These are phyloP conservation scores for Diplodia seriata DNA, from an alignment of 2,329 filamentous ascomycete genomes.

Conservation along the genomic window DNA sequence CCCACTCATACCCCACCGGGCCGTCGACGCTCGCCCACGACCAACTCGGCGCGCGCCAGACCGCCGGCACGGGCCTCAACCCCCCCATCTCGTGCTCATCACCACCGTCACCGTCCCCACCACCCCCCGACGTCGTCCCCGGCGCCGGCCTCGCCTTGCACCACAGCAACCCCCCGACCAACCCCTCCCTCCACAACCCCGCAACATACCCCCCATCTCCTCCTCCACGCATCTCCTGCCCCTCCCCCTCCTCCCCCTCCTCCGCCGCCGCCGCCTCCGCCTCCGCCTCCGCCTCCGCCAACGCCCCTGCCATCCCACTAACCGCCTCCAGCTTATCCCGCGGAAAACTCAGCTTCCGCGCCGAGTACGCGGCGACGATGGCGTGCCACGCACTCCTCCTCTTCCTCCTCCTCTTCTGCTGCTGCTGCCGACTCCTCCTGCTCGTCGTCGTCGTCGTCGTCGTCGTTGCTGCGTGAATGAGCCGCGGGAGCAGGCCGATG, in stretches of 20 bases:
- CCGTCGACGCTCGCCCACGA: conserved; percentile 45
- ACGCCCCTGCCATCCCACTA: conserved; percentile 46
- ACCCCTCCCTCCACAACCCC: conserved; percentile 44
- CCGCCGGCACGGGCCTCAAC: conserved; percentile 20
- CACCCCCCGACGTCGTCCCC: not conserved
- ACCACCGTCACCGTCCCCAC: not conserved
- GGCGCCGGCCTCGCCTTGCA: conserved; percentile 36
- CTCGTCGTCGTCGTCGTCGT: no score
- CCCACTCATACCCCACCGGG: conserved; percentile 38
- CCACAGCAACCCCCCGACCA: conserved; percentile 45
- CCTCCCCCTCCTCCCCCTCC: no score
- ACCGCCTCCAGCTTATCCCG: conserved; percentile 45
- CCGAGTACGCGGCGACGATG: conserved; percentile 43
- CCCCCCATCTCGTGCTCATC: not conserved
- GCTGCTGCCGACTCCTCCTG: no score
- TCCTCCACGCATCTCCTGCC: conserved; percentile 19
- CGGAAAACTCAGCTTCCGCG: conserved; percentile 40
- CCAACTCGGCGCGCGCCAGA: conserved; percentile 38
- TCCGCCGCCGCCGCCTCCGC: no score
- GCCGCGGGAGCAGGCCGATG: conserved; percentile 43
- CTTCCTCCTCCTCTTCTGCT: no score
- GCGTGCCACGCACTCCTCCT: conserved; percentile 47
- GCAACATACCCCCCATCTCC: conserved; percentile 41
- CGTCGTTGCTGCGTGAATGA: conserved; percentile 32
- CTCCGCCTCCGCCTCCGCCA: not conserved